phyloP scores from a whole-genome alignment of 345 rosid genomes.

The Jatropha curcas region DNA sequence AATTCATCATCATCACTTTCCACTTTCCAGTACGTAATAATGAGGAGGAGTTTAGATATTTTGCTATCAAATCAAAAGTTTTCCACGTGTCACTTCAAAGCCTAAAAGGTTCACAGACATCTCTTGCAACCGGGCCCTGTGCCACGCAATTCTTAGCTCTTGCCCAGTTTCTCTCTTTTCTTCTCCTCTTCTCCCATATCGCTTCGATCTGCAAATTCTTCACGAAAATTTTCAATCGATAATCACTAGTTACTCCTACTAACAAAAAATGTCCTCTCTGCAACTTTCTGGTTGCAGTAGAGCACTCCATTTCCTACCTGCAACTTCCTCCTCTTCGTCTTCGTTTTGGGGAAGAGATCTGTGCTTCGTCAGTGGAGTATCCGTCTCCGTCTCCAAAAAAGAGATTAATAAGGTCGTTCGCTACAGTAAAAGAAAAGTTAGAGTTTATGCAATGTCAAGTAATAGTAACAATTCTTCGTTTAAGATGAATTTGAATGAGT shows the following conservation, averaged over 20 bases:
- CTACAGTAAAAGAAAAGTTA: slow-evolving; percentile 14
- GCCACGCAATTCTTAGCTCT: slow-evolving; percentile 37
- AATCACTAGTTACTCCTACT: not conserved
- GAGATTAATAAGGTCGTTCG: slow-evolving; percentile 5
- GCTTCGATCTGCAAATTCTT: not conserved
- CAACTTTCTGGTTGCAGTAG: slow-evolving; percentile 43
- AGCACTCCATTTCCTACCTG: slow-evolving; percentile 21
- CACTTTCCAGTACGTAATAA: not conserved
- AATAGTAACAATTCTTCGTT: slow-evolving; percentile 15
- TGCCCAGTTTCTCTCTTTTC: slow-evolving; percentile 14
- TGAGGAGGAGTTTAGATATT: not conserved
- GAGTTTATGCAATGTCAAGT: slow-evolving; percentile 49
- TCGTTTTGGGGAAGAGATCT: slow-evolving; percentile 26
- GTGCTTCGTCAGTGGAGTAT: slow-evolving; percentile 19
- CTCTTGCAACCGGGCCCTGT: slow-evolving; percentile 32
- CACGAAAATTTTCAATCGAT: not conserved
- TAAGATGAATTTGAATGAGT: slow-evolving; percentile 86
- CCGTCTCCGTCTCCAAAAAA: not conserved
- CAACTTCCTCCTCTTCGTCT: slow-evolving; percentile 8
- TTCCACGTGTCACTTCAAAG: slow-evolving; percentile 20
- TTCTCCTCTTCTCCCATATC: slow-evolving; percentile 16
- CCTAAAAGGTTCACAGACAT: not conserved
- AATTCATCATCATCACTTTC: not conserved
- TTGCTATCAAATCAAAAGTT: not conserved
- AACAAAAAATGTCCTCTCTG: slow-evolving; percentile 29